Percentiles rank a stretch among this genome's conserved stretches.
Evolutionary conservation across 257 asterid genomes (phyloP).

Genomic region (Coffea eugenioides): DNA sequence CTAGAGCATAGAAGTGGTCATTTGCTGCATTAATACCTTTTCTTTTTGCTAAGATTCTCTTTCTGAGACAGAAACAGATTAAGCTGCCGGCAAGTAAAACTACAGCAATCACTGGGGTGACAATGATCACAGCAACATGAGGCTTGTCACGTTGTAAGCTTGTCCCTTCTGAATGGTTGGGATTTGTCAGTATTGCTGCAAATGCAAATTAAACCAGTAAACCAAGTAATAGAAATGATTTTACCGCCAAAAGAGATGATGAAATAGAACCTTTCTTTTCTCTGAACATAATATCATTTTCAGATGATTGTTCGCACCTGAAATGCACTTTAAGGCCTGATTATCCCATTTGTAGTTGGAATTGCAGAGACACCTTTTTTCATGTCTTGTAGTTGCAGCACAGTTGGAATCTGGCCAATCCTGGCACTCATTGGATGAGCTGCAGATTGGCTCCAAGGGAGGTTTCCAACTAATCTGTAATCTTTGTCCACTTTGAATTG

Average conservation of each 20-base stretch:
- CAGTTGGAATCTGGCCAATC: slow-evolving; percentile 35
- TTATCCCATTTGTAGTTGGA: slow-evolving; percentile 26
- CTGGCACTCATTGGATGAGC: slow-evolving; percentile 15
- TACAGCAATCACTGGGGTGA: slow-evolving; percentile 23
- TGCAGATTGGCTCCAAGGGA: slow-evolving; percentile 31
- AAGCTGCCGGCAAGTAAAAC: slow-evolving; percentile 20
- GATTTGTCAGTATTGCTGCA: not conserved
- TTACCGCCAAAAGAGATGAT: not conserved
- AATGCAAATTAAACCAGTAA: not conserved
- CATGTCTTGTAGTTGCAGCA: not conserved
- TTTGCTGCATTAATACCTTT: slow-evolving; percentile 13
- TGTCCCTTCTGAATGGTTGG: not conserved
- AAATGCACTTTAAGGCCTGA: slow-evolving; percentile 20
- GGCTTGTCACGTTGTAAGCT: not conserved
- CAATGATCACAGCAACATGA: slow-evolving; percentile 10
- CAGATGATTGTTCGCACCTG: slow-evolving; percentile 13
- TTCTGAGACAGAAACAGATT: slow-evolving; percentile 25
- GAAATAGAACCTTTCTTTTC: not conserved
- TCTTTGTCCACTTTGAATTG: not conserved
- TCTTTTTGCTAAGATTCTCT: slow-evolving; percentile 10
- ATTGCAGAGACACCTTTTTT: slow-evolving; percentile 29
- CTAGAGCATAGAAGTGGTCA: not conserved
- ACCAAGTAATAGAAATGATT: not conserved
- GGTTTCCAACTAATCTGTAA: slow-evolving; percentile 22
- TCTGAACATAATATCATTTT: not conserved